Evolutionary conservation across 768 basidiomycete species (phyloP).

Genomic region (Trametes coccinea): DNA sequence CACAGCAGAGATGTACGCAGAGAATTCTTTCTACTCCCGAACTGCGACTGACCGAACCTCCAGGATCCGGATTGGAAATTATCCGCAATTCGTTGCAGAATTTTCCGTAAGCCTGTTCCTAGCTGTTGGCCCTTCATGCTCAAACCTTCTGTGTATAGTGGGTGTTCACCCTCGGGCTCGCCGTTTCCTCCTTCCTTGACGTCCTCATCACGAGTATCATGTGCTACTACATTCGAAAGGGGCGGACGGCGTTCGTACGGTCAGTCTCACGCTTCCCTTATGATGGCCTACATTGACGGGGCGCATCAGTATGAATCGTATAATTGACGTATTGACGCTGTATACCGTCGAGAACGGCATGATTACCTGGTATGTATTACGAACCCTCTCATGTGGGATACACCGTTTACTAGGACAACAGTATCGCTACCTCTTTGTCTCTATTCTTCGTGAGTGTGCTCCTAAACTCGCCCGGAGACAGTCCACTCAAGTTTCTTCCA

Average conservation of each 20-base stretch:
- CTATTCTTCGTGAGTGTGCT: conserved; percentile 29
- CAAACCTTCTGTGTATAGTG: conserved; percentile 17
- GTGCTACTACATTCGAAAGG: conserved; percentile 27
- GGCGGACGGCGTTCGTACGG: conserved; percentile 22
- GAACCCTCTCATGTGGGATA: not conserved
- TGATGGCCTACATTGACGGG: not conserved
- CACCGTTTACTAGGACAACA: conserved; percentile 1
- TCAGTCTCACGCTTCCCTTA: not conserved
- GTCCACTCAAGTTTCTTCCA: not conserved
- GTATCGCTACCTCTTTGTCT: conserved; percentile 25
- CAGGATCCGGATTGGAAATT: conserved; percentile 23
- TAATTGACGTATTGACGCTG: conserved; percentile 26
- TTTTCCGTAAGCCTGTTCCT: conserved; percentile 14
- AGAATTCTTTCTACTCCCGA: not conserved
- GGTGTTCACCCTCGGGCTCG: conserved; percentile 31
- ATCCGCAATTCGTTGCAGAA: conserved; percentile 14
- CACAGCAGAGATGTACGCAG: conserved; percentile 11
- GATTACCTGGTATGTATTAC: conserved; percentile 26
- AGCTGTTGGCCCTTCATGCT: not conserved
- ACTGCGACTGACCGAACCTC: not conserved
- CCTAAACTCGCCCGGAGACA: not conserved
- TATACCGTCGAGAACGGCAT: conserved; percentile 32
- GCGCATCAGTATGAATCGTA: conserved; percentile 22
- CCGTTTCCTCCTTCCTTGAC: conserved; percentile 27
- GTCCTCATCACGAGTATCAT: conserved; percentile 28